These are phyloP conservation scores for Aphanomyces euteiches DNA, from an alignment of 352 stramenopile species.

Conservation along the genomic window DNA sequence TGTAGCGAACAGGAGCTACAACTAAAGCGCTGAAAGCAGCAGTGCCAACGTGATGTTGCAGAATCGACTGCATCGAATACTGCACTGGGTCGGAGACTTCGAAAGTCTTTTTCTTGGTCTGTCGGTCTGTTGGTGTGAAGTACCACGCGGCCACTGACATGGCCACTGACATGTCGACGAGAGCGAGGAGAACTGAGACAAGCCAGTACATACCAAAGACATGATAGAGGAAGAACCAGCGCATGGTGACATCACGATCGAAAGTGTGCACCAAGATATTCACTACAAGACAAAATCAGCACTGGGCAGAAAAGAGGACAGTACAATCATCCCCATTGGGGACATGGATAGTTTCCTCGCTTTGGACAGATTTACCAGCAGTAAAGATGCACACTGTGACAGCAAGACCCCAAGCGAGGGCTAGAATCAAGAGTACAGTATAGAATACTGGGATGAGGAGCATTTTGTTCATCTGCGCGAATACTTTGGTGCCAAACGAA, in stretches of 20 bases:
- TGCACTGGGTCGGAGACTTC: constrained; percentile 48
- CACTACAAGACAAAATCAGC: constrained; percentile 11
- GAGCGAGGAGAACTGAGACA: constrained; percentile 55
- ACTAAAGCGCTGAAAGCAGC: constrained; percentile 58
- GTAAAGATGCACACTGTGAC: constrained; percentile 76
- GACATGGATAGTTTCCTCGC: constrained; percentile 45
- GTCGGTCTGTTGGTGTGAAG: constrained; percentile 59
- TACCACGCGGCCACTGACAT: constrained; percentile 75
- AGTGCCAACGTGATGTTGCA: constrained; percentile 71
- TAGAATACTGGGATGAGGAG: constrained; percentile 67
- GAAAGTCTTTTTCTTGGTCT: constrained; percentile 57
- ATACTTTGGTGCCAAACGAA: constrained; percentile 60
- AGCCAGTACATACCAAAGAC: constrained; percentile 80
- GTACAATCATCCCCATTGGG: constrained; percentile 38
- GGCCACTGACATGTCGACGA: constrained; percentile 72
- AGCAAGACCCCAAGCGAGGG: constrained; percentile 68
- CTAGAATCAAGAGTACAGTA: constrained; percentile 55
- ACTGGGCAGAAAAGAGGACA: neutral
- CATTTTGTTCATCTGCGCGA: constrained; percentile 62
- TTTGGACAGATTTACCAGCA: constrained; percentile 49
- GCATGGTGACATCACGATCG: constrained; percentile 52
- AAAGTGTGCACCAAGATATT: constrained; percentile 41
- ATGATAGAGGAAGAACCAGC: constrained; percentile 76
- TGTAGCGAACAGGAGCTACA: constrained; percentile 57
- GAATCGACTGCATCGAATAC: constrained; percentile 56